phyloP scores from a whole-genome alignment of 164 flowering plant species.

The Saururus chinensis region DNA sequence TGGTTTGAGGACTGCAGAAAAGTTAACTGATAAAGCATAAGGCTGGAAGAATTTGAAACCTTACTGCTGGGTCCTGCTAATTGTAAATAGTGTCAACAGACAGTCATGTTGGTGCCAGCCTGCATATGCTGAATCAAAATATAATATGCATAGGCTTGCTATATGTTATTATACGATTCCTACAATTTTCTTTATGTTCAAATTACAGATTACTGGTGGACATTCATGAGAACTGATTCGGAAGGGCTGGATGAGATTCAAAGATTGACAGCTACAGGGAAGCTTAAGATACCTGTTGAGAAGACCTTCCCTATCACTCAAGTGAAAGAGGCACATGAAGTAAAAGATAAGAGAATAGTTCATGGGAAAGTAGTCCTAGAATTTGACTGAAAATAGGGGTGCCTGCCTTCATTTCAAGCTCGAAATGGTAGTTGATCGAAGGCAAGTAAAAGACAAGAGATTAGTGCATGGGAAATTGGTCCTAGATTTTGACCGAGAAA shows the following conservation, averaged over 20 bases:
- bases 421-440: neutral
- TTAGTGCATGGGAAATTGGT: neutral
- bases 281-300: conserved; percentile 71
- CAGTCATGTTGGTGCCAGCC: neutral
- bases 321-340: conserved; percentile 84
- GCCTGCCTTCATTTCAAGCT: no score
- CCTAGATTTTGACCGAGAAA: neutral
- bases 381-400: conserved; percentile 32
- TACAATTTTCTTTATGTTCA: neutral
- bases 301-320: conserved; percentile 71
- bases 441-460: neutral
- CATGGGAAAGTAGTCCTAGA: conserved; percentile 90
- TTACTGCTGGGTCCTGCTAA: no score
- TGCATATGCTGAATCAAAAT: neutral
- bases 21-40: no score
- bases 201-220: conserved; percentile 78
- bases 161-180: neutral
- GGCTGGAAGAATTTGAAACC: no score
- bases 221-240: conserved; percentile 84
- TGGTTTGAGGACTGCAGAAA: no score
- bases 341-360: conserved; percentile 57
- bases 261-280: conserved; percentile 57
- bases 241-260: conserved; percentile 79
- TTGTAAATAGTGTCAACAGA: no score
- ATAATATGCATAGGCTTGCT: neutral